Evolutionary conservation across 768 basidiomycete species (phyloP).

Genomic region (Collybia nuda): DNA sequence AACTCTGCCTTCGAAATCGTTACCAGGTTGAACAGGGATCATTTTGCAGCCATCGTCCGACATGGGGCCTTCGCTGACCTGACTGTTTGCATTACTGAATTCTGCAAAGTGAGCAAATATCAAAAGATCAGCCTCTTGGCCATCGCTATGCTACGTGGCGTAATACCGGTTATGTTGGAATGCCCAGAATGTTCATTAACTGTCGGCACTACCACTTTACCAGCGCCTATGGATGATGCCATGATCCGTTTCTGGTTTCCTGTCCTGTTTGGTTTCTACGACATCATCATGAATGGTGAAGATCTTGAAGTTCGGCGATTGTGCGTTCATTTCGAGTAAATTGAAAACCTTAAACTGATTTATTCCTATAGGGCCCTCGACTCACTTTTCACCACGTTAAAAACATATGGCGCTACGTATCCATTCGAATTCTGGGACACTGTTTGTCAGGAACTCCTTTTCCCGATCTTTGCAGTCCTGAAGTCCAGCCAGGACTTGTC

Average conservation of each 20-base stretch:
- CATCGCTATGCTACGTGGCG: conserved; percentile 92
- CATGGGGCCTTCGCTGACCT: conserved; percentile 95
- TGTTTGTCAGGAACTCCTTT: conserved; percentile 93
- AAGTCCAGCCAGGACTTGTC: conserved; percentile 91
- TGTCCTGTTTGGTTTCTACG: conserved; percentile 95
- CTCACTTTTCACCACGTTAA: conserved; percentile 91
- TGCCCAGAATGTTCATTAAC: conserved; percentile 63
- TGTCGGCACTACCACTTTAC: conserved; percentile 21
- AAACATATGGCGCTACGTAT: conserved; percentile 83
- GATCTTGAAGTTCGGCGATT: conserved; percentile 95
- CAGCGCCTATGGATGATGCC: conserved; percentile 62
- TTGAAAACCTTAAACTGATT: conserved; percentile 6
- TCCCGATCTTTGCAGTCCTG: conserved; percentile 97
- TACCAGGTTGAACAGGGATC: conserved; percentile 84
- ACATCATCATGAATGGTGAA: conserved; percentile 99
- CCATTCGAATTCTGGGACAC: conserved; percentile 96
- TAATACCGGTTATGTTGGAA: conserved; percentile 89
- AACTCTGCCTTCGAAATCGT: conserved; percentile 96
- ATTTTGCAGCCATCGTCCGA: conserved; percentile 88
- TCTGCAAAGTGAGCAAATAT: conserved; percentile 99
- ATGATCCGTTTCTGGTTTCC: conserved; percentile 99
- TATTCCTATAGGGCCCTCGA: conserved; percentile 76
- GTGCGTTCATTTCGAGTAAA: conserved; percentile 49
- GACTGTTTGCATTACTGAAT: conserved; percentile 97
- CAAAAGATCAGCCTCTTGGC: conserved; percentile 97